Base-by-base conservation (phyloP, 805 yeast species). In the Cyberlindnera samutprakarnensis region DNA sequence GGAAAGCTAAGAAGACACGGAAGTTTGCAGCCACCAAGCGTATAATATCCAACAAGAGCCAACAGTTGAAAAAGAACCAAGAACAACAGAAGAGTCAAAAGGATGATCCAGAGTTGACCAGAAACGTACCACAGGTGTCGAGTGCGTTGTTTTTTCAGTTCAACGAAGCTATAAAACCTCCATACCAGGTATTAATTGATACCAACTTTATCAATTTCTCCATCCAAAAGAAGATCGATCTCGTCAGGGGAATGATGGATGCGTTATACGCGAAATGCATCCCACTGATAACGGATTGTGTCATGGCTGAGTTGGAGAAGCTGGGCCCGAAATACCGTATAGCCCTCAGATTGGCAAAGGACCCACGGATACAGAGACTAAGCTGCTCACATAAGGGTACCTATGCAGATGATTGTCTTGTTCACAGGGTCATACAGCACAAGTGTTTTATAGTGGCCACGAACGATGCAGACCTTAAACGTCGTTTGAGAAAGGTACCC, bases 171-270 rank as follows among this genome's bases (percentile, higher is more conserved):
- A 84, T 92, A 43, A 86, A 84, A 56, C 98, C 98, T n/a, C 98
- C 98, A 27, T 92, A 92, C 53, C 97, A 92, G 56, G 90, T 92
- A 5, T 68, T 92, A 14, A 78, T 92, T 31, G 98, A 92, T 75
- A 92, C 98, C 18, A 92, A 92, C 66, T 92, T 92, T 61, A 84
- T 92, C 59, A 92, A 92, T 64, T 88, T 88, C 60, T 84, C 95
- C 42, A 90, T 92, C 44, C 96, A 87, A 57, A 92, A 92, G 64
- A 92, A 92, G 52, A 78, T 92, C 33, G 98, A 92, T 55, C 65
- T 92, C 8, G 88, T 86, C n/a, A 72, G 87, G 48, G 98, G 96
- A 10, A 81, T 92, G 81, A 90, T 92, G 97, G 97, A 90, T 56
- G 72, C 94, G 37, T 63, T 90, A 24, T 80, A 80, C 53, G 98